Base-by-base conservation (phyloP, 164 flowering plant species). In the Sedum album region DNA sequence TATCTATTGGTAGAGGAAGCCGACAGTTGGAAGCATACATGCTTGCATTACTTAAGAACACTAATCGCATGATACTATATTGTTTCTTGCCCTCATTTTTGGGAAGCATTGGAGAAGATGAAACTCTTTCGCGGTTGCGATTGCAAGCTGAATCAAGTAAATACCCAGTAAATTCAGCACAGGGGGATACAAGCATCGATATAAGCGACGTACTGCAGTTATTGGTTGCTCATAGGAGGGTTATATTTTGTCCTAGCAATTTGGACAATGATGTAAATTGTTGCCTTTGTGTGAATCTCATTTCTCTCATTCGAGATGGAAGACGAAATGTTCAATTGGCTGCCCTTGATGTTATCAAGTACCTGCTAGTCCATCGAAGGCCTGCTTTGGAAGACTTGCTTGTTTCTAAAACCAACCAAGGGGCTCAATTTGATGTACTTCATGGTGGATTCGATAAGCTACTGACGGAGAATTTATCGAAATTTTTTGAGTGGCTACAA, bases 361-460 rank as follows among this genome's bases (percentile, higher is more conserved):
- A 85, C 79, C 81, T 95, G 31, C 66, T 95, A 73, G 89, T 95
- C 44, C 98, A 92, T 72, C 94, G 97, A 1, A 80, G 98, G 75
- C 87, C 91, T 72, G 83, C 97, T 5, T 49, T 95, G 28, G 99
- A 95, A 79, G 97, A 92, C 68, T 73, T 95, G 80, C 93, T 95
- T 70, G 90, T 95, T 41, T 85, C 97, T 42, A 95, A 90, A 67
- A 88, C 90, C 73, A 88, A 85, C 72, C 97, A 90, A 80, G 96
- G 94, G n/a, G 87, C 78, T 39, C 80, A 80, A 31, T 38, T 90
- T 71, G 93, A 95, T 88, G 96, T 87, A 60, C 79, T 95, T 25
- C 99, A 86, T 78, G 93, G 93, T 72, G 99, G 99, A 21, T 92
- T 95, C 79, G 99, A 95, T 74, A 86, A 80, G 73, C 80, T 92